These are phyloP conservation scores for Botrytis pseudocinerea DNA, from an alignment of 2,329 filamentous ascomycete genomes.

Conservation along the genomic window DNA sequence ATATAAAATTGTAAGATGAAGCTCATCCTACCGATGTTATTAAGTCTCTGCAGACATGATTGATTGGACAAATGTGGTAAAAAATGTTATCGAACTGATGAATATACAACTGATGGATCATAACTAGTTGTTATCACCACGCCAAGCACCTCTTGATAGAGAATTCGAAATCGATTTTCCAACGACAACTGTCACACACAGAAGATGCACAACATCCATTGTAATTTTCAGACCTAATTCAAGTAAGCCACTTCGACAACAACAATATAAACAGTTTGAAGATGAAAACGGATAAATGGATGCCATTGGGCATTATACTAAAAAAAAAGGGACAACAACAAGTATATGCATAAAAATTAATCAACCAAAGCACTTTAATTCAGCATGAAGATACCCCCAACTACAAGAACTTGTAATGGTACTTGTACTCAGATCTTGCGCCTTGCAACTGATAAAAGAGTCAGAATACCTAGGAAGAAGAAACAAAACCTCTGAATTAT, in stretches of 20 bases:
- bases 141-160: not conserved
- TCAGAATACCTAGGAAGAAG: not conserved
- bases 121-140: too few relatives aligned
- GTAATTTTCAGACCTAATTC: not conserved
- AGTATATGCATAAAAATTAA: not conserved
- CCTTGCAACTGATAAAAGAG: not conserved
- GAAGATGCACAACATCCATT: not conserved
- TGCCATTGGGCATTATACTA: not conserved
- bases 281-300: not conserved
- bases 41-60: too few relatives aligned
- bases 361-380: not conserved
- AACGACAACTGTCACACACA: not conserved
- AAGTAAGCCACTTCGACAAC: not conserved
- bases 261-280: not conserved
- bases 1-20: not conserved
- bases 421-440: not conserved
- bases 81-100: too few relatives aligned
- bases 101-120: too few relatives aligned
- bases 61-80: too few relatives aligned
- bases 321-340: not conserved
- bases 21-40: not conserved
- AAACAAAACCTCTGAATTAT: not conserved
- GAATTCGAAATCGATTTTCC: not conserved
- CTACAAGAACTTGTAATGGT: fast-evolving
- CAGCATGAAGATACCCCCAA: not conserved